Conservation (phyloP, 257 asterid species). For the Eucommia ulmoides region DNA sequence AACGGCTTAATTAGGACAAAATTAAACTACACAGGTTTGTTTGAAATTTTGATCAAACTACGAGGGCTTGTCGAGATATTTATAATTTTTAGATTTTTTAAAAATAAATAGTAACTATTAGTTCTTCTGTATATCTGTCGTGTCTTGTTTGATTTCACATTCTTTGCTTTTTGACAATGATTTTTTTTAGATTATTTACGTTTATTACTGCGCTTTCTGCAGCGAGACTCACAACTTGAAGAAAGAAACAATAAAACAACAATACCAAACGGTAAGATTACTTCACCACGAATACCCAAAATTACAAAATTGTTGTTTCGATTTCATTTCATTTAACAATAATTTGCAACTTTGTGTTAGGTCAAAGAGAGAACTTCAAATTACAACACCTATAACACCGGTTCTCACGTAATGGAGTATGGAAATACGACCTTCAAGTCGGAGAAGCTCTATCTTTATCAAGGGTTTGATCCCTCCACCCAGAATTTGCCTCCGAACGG, state of each 20-base stretch:
- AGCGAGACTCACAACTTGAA: slow-evolving; percentile 81
- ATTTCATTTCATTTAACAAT: not conserved
- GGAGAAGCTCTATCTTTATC: slow-evolving; percentile 58
- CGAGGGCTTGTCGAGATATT: no score
- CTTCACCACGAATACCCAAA: not conserved
- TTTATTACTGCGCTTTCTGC: no score
- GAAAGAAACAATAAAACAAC: slow-evolving; percentile 58
- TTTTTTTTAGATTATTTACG: no score
- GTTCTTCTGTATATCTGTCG: no score
- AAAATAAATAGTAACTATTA: no score
- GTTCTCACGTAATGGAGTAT: slow-evolving; percentile 94
- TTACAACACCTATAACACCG: slow-evolving; percentile 33
- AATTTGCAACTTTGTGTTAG: slow-evolving; percentile 19
- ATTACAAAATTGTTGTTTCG: not conserved
- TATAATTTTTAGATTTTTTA: no score
- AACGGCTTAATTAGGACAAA: no score
- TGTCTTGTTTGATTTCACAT: no score
- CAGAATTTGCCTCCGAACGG: slow-evolving; percentile 48
- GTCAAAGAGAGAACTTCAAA: slow-evolving; percentile 81
- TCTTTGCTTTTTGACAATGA: no score
- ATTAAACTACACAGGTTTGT: no score
- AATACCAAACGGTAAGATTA: slow-evolving; percentile 42
- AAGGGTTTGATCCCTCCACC: slow-evolving; percentile 70
- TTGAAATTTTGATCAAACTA: no score
- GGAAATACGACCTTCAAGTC: slow-evolving; percentile 54